Base-by-base conservation (phyloP, 2,329 filamentous ascomycete species). In the Atkinsonella texensis region DNA sequence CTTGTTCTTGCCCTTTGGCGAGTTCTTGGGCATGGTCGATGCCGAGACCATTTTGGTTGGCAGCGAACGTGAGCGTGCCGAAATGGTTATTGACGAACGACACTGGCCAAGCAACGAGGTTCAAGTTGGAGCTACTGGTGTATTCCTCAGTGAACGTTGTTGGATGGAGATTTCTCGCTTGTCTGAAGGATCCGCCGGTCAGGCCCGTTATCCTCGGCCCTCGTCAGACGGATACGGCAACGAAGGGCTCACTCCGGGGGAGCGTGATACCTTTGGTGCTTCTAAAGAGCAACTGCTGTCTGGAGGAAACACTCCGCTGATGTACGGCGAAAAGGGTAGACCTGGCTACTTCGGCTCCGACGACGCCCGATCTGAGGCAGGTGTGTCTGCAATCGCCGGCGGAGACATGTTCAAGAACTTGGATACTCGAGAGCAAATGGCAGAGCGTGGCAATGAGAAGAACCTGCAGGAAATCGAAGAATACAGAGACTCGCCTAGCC, bases 341-440 rank as follows among this genome's bases (percentile, higher is more conserved):
- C 83, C 78, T 2, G 85, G 83, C 20, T 96, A 95, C 64, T 96
- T 96, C 60, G 85, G 85, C 50, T 74, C 70, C 53, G 89, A 95
- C 53, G 93, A 98, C 64, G 75, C 83, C 8, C 88, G 89, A 43
- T 97, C 93, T 32, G 93, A 98, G 49, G 90, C 91, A 8, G 91
- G 90, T 4, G 85, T 79, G 2, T 96, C 91, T n/a, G 89, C 88
- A 6, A 85, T 95, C 64, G 87, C 90, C 46, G 87, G 80, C 50
- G 90, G 93, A 8, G 93, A 98, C 65, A 95, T 98, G 91, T 98
- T 98, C 76, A 88, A 89, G 63, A 95, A 96, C 61, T 76, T 97
- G 8, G 91, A 97, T 59, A 96, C 91, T 7, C 81, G 89, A 56
- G 87, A 94, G 65, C 87, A 95, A 64, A 89, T 98, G 80, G 88